These are phyloP conservation scores for Cercospora sp. DNA, from an alignment of 2,329 filamentous ascomycete genomes.

Conservation along the genomic window DNA sequence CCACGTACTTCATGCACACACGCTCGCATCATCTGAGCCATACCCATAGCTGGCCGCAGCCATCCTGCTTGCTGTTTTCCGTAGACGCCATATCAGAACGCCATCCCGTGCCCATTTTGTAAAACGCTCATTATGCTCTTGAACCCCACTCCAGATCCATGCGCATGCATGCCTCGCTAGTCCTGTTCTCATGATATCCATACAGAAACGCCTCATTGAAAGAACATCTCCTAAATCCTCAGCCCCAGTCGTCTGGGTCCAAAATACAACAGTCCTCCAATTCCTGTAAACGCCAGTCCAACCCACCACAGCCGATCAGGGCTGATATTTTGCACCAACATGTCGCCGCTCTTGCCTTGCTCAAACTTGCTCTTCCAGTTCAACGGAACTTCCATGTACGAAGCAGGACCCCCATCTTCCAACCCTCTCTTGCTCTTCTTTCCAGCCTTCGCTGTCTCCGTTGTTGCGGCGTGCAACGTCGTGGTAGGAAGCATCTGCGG, in stretches of 20 bases:
- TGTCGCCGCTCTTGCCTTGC: conserved; percentile 29
- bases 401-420: conserved; percentile 17
- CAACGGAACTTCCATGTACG: conserved; percentile 38
- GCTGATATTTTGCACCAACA: conserved; percentile 42
- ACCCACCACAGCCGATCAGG: conserved; percentile 55
- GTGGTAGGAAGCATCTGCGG: conserved; percentile 70
- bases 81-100: neutral
- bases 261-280: conserved; percentile 52
- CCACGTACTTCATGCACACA: neutral
- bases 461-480: conserved; percentile 60
- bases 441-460: conserved; percentile 38
- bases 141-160: neutral
- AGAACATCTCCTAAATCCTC: conserved; percentile 18
- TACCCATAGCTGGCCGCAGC: neutral
- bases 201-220: neutral
- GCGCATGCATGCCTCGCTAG: neutral
- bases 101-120: neutral
- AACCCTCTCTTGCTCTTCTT: conserved; percentile 30
- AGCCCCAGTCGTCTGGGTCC: conserved; percentile 41
- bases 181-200: neutral
- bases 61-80: neutral
- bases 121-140: neutral
- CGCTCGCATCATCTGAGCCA: neutral
- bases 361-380: conserved; percentile 34
- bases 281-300: conserved; percentile 50